Evolutionary conservation across 2,329 filamentous ascomycete species (phyloP).

Genomic region (Pseudogymnoascus sp.): DNA sequence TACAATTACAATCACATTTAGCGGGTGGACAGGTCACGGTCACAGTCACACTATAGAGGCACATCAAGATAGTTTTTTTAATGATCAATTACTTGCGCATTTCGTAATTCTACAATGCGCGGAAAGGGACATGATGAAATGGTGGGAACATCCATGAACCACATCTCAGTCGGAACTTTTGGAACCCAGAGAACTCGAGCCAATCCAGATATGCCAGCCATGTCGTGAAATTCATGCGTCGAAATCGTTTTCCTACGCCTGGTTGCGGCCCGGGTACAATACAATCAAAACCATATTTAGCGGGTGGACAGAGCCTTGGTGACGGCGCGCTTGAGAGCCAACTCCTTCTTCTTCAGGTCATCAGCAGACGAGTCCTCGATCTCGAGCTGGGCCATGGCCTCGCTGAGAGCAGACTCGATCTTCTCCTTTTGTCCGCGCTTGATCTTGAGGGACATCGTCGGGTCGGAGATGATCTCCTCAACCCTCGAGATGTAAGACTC

Average conservation of each 20-base stretch:
- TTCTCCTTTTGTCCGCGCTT: slow-evolving; percentile 99
- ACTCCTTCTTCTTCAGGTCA: slow-evolving; percentile 99
- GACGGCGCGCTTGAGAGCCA: slow-evolving; percentile 92
- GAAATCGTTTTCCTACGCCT: slow-evolving; percentile 7
- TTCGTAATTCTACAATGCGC: slow-evolving; percentile 8
- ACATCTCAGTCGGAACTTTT: slow-evolving; percentile 7
- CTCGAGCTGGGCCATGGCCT: slow-evolving; percentile 88
- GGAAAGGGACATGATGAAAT: slow-evolving; percentile 4
- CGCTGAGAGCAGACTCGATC: slow-evolving; percentile 93
- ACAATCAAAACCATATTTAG: slow-evolving; percentile 42
- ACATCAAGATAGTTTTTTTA: background rate
- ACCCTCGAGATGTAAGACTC: slow-evolving; percentile 97
- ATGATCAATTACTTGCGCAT: slow-evolving; percentile 6
- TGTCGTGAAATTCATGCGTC: slow-evolving; percentile 22
- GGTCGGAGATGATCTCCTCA: slow-evolving; percentile 98
- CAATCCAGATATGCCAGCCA: slow-evolving; percentile 20
- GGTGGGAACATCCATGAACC: slow-evolving; percentile 4
- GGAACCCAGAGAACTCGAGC: slow-evolving; percentile 8
- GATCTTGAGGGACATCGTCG: slow-evolving; percentile 89
- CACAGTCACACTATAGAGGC: background rate
- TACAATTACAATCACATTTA: no score
- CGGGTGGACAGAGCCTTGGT: slow-evolving; percentile 90
- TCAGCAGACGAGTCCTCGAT: slow-evolving; percentile 87
- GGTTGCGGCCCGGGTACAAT: slow-evolving; percentile 5
- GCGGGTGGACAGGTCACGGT: no score